Evolutionary conservation across 176 grass and related monocot species (phyloP).

Genomic region (Aegilops tauschii): DNA sequence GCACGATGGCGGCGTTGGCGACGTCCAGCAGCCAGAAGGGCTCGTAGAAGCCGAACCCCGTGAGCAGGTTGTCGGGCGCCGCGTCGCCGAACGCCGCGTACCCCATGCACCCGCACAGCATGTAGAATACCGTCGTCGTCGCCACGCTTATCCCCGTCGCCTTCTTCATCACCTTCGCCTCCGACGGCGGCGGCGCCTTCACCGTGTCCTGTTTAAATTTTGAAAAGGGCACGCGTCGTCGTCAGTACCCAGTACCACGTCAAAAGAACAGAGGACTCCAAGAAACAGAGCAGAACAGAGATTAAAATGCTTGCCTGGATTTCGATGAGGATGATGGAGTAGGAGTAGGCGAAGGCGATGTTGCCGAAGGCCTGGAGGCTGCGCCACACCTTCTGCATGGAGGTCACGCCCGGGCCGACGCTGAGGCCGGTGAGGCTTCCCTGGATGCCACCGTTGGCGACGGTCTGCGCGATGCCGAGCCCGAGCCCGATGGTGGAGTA

Average conservation of each 20-base stretch:
- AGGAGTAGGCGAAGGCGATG: slow-evolving; percentile 70
- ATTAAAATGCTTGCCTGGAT: slow-evolving; percentile 41
- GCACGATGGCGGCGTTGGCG: slow-evolving; percentile 82
- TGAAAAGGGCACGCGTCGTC: neutral
- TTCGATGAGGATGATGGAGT: slow-evolving; percentile 62
- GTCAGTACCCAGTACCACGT: neutral
- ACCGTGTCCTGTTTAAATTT: slow-evolving; percentile 52
- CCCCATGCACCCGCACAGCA: slow-evolving; percentile 83
- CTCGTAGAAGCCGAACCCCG: slow-evolving; percentile 90
- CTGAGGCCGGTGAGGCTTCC: slow-evolving; percentile 63
- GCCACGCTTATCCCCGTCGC: slow-evolving; percentile 65
- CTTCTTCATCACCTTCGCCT: slow-evolving; percentile 78
- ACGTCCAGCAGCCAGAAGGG: slow-evolving; percentile 91
- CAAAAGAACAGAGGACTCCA: neutral
- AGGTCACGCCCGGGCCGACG: slow-evolving; percentile 30
- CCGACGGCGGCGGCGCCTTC: slow-evolving; percentile 71
- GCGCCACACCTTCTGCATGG: slow-evolving; percentile 44
- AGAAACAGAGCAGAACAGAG: neutral
- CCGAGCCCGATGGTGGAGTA: slow-evolving; percentile 59
- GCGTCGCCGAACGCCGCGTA: slow-evolving; percentile 90
- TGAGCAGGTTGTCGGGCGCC: slow-evolving; percentile 79
- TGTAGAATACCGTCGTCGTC: slow-evolving; percentile 81
- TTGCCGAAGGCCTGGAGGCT: slow-evolving; percentile 64
- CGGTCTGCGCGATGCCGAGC: slow-evolving; percentile 54
- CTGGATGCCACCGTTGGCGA: slow-evolving; percentile 36